Evolutionary conservation across 495 filamentous ascomycete species (phyloP).

Genomic region (Aspergillus biplanus): DNA sequence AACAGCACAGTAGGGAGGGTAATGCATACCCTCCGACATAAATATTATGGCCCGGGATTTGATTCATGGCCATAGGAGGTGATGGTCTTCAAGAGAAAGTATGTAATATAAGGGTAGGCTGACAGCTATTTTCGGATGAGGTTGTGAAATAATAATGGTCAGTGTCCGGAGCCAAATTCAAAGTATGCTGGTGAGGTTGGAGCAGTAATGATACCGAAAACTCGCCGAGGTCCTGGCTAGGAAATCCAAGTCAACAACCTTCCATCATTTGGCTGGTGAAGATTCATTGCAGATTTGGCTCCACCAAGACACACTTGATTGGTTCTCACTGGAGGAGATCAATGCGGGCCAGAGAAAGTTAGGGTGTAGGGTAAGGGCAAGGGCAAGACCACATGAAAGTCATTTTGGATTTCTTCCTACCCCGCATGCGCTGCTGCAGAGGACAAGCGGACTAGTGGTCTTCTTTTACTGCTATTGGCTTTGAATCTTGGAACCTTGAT

Average conservation of each 20-base stretch:
- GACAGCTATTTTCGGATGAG: not conserved
- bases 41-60: slow-evolving; percentile 71
- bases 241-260: not conserved
- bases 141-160: not conserved
- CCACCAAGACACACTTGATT: not conserved
- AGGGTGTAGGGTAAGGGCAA: slow-evolving; percentile 34
- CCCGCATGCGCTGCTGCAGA: slow-evolving; percentile 9
- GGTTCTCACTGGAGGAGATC: not conserved
- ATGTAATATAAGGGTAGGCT: not conserved
- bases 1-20: not conserved
- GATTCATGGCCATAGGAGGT: slow-evolving; percentile 49
- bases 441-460: not conserved
- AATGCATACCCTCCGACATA: slow-evolving; percentile 81
- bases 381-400: not conserved
- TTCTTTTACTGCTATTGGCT: not conserved
- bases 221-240: not conserved
- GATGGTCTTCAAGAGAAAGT: not conserved
- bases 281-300: too few relatives aligned
- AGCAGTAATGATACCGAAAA: not conserved
- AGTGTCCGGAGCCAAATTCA: not conserved
- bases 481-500: not conserved
- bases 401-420: not conserved
- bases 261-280: too few relatives aligned
- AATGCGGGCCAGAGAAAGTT: slow-evolving; percentile 7
- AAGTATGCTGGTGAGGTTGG: not conserved